Conservation (phyloP, 2,329 filamentous ascomycete genomes). For the Ceratocystis colombiana region DNA sequence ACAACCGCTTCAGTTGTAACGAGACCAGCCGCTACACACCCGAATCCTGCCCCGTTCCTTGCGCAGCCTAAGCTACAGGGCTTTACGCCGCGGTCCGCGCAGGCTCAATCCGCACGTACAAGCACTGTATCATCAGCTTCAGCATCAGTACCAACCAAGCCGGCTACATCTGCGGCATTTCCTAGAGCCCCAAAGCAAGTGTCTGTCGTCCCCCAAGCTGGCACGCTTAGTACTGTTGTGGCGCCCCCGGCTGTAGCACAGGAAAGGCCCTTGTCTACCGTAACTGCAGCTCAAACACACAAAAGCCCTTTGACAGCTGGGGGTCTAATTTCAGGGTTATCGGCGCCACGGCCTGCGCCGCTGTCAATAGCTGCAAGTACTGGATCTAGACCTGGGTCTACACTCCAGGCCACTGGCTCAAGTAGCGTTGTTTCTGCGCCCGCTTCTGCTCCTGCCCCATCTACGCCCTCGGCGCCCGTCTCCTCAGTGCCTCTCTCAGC, state of each 20-base stretch:
- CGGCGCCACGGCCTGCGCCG: background rate
- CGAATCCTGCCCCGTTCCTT: background rate
- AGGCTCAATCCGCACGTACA: background rate
- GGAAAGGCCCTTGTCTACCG: background rate
- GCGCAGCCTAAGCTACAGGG: conserved; percentile 13
- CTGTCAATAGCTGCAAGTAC: background rate
- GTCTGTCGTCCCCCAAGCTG: background rate
- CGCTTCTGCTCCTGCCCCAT: background rate
- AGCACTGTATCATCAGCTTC: background rate
- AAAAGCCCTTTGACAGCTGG: background rate
- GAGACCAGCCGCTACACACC: background rate
- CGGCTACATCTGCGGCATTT: background rate
- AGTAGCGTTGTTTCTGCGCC: background rate
- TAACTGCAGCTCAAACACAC: background rate
- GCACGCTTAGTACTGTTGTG: too few relatives aligned
- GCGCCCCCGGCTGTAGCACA: too few relatives aligned
- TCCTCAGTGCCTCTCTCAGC: background rate
- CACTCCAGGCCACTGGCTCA: too few relatives aligned
- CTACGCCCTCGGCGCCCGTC: background rate
- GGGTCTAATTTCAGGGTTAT: background rate
- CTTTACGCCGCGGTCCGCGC: background rate
- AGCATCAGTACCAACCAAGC: too few relatives aligned
- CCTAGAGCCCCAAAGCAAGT: background rate
- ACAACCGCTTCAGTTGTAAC: background rate
- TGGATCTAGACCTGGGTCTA: too few relatives aligned